phyloP scores from a whole-genome alignment of 2,329 filamentous ascomycete genomes.

The Blastomyces emzantsi region DNA sequence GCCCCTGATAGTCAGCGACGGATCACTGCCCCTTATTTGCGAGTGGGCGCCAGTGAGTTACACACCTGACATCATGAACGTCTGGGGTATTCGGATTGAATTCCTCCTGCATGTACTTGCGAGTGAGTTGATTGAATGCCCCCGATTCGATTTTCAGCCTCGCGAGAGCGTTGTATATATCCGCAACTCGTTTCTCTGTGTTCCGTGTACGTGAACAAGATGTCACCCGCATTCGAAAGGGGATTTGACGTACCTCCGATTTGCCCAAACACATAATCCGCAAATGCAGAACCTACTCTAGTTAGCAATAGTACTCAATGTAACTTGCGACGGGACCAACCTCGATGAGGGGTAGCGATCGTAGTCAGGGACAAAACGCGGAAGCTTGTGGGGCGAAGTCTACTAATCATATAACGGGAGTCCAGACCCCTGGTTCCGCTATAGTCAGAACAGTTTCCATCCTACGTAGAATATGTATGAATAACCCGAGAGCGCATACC shows the following conservation, averaged over 20 bases:
- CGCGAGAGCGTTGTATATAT: conserved; percentile 48
- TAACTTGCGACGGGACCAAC: conserved; percentile 22
- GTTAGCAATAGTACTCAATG: neutral
- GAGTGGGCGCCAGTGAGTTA: conserved; percentile 5
- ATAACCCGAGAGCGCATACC: conserved; percentile 1
- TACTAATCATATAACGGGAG: conserved; percentile 55
- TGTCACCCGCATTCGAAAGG: neutral
- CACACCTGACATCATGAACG: conserved; percentile 42
- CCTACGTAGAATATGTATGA: neutral
- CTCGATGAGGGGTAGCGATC: conserved; percentile 52
- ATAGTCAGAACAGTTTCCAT: neutral
- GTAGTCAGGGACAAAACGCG: conserved; percentile 64
- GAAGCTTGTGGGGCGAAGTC: conserved; percentile 52
- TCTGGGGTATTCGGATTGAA: conserved; percentile 54
- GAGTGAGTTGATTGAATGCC: conserved; percentile 54
- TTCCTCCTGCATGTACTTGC: conserved; percentile 47
- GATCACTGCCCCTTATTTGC: neutral
- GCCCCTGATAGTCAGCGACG: conserved; percentile 12
- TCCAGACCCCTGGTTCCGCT: conserved; percentile 47
- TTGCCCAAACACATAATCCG: conserved; percentile 51
- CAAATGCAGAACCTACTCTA: conserved; percentile 46
- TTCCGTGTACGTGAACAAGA: neutral
- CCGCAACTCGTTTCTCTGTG: conserved; percentile 41
- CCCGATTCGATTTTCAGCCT: conserved; percentile 49
- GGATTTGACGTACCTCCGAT: conserved; percentile 42